Conservation (phyloP, 441 rosid species). For the Syzygium malaccense region DNA sequence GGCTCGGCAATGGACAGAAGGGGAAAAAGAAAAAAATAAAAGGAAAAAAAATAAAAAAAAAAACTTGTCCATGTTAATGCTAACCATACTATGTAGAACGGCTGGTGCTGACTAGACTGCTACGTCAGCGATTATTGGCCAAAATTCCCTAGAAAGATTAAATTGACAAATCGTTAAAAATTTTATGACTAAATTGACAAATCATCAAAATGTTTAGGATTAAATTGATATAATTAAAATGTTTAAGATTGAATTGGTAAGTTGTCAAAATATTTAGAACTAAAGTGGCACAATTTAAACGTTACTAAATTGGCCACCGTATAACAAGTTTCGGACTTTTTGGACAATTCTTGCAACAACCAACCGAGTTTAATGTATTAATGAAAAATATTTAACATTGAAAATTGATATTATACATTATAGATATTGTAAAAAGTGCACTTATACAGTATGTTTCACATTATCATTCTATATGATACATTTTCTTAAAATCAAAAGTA, state of each 20-base stretch:
- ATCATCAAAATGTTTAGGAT: too few species aligned
- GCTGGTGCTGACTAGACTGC: fast-evolving
- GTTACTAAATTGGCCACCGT: fast-evolving
- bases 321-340: neutral
- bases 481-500: neutral
- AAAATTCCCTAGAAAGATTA: neutral
- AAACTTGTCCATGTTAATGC: fast-evolving
- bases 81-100: fast-evolving
- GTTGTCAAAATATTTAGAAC: fast-evolving
- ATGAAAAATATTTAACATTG: neutral
- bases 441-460: neutral
- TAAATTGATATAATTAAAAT: too few species aligned
- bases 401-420: neutral
- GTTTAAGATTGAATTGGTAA: neutral
- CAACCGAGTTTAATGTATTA: neutral
- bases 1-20: too few species aligned
- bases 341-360: fast-evolving
- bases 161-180: too few species aligned
- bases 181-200: too few species aligned
- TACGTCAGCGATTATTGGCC: fast-evolving
- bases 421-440: neutral
- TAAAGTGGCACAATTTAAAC: neutral
- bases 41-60: too few species aligned
- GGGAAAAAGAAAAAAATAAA: too few species aligned
- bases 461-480: neutral